Base-by-base conservation (phyloP, 1,284 basidiomycete genomes). In the Ceraceosorus guamensis region DNA sequence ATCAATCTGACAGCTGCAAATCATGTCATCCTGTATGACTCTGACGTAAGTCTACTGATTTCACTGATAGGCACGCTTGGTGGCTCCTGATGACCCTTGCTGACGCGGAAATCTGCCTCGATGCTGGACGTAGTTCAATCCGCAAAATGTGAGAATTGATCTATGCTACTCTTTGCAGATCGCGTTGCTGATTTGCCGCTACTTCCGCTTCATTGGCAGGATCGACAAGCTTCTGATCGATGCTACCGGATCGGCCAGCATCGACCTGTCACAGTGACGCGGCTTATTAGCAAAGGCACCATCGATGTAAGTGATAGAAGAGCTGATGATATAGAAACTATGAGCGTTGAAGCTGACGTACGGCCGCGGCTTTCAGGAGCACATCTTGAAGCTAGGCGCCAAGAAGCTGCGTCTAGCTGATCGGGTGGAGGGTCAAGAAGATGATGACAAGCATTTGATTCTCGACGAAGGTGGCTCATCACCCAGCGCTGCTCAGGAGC, bases 211-310 rank as follows among this genome's bases (percentile, higher is more conserved):
- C 24, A 24, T 24, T 24, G 24, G 3, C 24, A 24, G 24, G 24
- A 97, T 79, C 84, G 87, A 61, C 93, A 98, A 79, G 95, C 95
- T 0, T 91, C 93, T 55, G 95, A 99, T 76, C 85, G 95, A 39
- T 91, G 91, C 32, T 98, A 97, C 76, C 87, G 95, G n/a, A 96
- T 99, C 66, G 93, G 91, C 14, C 91, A 95, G 77, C 89, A 87
- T 71, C 84, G 85, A 52, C 85, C 91, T 56, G 91, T 95, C 4
- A 81, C 83, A 0, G 89, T 98, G 4, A 84, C 96, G 73, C 95
- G 92, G 75, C 81, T 98, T n/a, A 89, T 97, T 67, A 87, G 89
- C 1, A 85, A 84, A 59, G 89, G 86, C 11, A 92, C 90, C 0
- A 96, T 98, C 62, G 93, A 97, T 70, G 32, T 30, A 14, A 10